Conservation (phyloP, 805 yeast species). For the Priceomyces fermenticarens region DNA sequence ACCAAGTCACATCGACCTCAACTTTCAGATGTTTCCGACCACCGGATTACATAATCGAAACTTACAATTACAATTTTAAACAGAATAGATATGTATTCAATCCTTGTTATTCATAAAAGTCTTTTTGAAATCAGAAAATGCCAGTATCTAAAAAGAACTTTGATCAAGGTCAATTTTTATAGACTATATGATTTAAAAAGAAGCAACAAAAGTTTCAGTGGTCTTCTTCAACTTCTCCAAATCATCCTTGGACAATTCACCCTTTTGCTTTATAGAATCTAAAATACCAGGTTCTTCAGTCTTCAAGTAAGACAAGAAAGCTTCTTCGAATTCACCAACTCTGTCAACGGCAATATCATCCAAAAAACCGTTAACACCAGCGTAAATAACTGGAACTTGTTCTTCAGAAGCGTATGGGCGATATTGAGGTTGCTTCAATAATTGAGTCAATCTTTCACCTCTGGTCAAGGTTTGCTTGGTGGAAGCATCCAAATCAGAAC, state of each 20-base stretch:
- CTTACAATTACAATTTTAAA: not conserved
- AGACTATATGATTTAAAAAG: slow-evolving; percentile 50
- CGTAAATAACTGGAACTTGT: slow-evolving; percentile 97
- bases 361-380: slow-evolving; percentile 99
- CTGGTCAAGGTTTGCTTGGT: slow-evolving; percentile 98
- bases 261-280: slow-evolving; percentile 79
- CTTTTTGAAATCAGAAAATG: slow-evolving; percentile 5
- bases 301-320: slow-evolving; percentile 89
- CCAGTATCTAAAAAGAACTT: slow-evolving; percentile 5
- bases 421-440: slow-evolving; percentile 97
- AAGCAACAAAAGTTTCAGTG: slow-evolving; percentile 88
- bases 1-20: not conserved
- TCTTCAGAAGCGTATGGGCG: slow-evolving; percentile 97
- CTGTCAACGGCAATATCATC: slow-evolving; percentile 82
- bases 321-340: slow-evolving; percentile 86
- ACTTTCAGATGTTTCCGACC: too few relatives aligned
- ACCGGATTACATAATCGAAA: not conserved
- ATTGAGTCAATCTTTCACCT: slow-evolving; percentile 99
- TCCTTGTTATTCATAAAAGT: slow-evolving; percentile 4
- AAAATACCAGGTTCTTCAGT: slow-evolving; percentile 84
- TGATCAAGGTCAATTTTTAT: slow-evolving; percentile 2
- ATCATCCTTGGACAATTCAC: slow-evolving; percentile 85
- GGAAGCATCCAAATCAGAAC: slow-evolving; percentile 99
- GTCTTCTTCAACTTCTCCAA: slow-evolving; percentile 86
- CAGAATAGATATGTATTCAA: slow-evolving; percentile 5